phyloP scores from a whole-genome alignment of 139 green algal species.

The Closterium sp. region DNA sequence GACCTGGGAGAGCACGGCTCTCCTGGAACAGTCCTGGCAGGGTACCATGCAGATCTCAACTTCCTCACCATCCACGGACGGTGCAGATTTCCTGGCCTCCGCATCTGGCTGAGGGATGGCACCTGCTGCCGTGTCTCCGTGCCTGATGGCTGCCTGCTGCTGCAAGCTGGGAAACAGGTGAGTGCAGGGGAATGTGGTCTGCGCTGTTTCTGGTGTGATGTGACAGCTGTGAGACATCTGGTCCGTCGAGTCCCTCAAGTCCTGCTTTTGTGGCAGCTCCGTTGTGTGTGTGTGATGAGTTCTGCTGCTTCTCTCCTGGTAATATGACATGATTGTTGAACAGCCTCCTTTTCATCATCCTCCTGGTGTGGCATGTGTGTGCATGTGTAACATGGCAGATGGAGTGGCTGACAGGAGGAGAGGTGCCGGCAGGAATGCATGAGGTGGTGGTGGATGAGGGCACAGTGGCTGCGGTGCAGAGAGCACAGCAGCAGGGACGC shows the following conservation, averaged over 20 bases:
- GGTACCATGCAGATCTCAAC: slow-evolving; percentile 91
- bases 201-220: neutral
- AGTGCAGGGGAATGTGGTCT: neutral
- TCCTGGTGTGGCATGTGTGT: slow-evolving; percentile 66
- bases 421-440: slow-evolving; percentile 79
- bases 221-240: neutral
- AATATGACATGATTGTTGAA: too few species aligned
- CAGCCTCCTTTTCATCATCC: too few species aligned
- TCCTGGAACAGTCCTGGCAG: slow-evolving; percentile 69
- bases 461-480: slow-evolving; percentile 64
- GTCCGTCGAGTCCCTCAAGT: too few species aligned
- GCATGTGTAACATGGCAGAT: slow-evolving; percentile 24
- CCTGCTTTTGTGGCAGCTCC: too few species aligned
- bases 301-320: slow-evolving; percentile 64
- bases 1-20: slow-evolving; percentile 65
- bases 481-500: slow-evolving; percentile 59
- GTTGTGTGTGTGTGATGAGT: neutral
- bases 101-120: slow-evolving; percentile 78
- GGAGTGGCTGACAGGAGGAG: slow-evolving; percentile 70
- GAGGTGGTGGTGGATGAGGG: slow-evolving; percentile 79
- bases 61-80: slow-evolving; percentile 88
- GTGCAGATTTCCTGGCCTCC: slow-evolving; percentile 69
- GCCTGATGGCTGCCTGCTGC: slow-evolving; percentile 77
- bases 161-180: slow-evolving; percentile 81
- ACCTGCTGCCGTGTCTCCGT: slow-evolving; percentile 33